Percentiles rank a stretch among this genome's conserved stretches.
Conservation (phyloP, 1,284 basidiomycete genomes). For the Neonothopanus nambi region DNA sequence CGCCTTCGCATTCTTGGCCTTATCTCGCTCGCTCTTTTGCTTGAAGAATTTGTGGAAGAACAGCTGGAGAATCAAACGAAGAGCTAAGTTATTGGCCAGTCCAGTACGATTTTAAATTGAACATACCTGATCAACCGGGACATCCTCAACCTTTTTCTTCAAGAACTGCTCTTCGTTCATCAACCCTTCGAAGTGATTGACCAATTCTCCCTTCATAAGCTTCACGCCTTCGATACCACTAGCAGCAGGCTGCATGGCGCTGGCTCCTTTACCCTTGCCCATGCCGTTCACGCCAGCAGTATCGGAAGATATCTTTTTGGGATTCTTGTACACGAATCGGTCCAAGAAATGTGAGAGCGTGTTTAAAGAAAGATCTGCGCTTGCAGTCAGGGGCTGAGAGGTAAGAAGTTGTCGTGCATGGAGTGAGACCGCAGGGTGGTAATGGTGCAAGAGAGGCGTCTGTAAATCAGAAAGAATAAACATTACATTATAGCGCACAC, state of each 20-base stretch:
- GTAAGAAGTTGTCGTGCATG: constrained; percentile 83
- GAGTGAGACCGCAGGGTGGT: constrained; percentile 89
- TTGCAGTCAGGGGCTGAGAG: constrained; percentile 73
- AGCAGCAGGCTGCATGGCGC: constrained; percentile 95
- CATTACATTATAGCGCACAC: no score
- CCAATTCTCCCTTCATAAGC: constrained; percentile 67
- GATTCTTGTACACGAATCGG: constrained; percentile 90
- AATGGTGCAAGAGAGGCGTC: constrained; percentile 83
- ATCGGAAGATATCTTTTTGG: constrained; percentile 67
- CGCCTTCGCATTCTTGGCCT: constrained; percentile 35
- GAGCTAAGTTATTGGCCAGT: neutral
- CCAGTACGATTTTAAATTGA: constrained; percentile 1
- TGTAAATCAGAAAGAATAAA: constrained; percentile 32
- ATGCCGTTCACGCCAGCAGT: constrained; percentile 14
- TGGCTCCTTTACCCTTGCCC: constrained; percentile 68
- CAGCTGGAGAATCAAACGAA: constrained; percentile 52
- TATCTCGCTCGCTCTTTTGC: constrained; percentile 57
- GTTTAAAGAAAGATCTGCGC: constrained; percentile 89
- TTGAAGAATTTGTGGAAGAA: constrained; percentile 71
- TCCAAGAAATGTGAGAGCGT: constrained; percentile 93
- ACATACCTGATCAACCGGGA: constrained; percentile 86
- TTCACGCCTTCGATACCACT: constrained; percentile 68
- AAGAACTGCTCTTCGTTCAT: constrained; percentile 85
- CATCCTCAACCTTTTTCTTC: constrained; percentile 69
- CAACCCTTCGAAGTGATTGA: constrained; percentile 40